Evolutionary conservation across 2,329 filamentous ascomycete species (phyloP).

Genomic region (Cryoendolithus antarcticus): DNA sequence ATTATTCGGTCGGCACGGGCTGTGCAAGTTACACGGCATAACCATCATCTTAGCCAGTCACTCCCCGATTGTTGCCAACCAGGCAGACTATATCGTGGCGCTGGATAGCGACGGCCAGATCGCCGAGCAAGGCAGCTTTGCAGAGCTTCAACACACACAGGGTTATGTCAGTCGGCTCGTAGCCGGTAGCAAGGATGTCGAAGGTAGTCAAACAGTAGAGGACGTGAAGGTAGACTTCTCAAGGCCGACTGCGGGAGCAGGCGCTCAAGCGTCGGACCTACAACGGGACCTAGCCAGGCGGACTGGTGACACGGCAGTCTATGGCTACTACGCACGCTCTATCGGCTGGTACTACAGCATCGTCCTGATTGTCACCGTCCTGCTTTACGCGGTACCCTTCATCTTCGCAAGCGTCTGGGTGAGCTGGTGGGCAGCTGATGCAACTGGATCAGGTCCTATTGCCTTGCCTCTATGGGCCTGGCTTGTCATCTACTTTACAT

Average conservation of each 20-base stretch:
- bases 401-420: slow-evolving; percentile 34
- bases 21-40: slow-evolving; percentile 28
- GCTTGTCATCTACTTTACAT: slow-evolving; percentile 7
- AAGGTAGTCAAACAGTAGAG: too few relatives aligned
- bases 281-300: slow-evolving; percentile 11
- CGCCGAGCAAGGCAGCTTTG: slow-evolving; percentile 25
- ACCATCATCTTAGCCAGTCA: slow-evolving; percentile 30
- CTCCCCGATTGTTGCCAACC: slow-evolving; percentile 13
- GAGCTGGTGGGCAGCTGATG: slow-evolving; percentile 35
- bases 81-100: slow-evolving; percentile 31
- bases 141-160: slow-evolving; percentile 9
- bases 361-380: slow-evolving; percentile 15
- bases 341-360: slow-evolving; percentile 18
- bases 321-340: slow-evolving; percentile 15
- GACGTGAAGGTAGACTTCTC: too few relatives aligned
- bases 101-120: slow-evolving; percentile 19
- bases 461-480: slow-evolving; percentile 7
- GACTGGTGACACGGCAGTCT: slow-evolving; percentile 31
- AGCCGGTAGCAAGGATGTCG: too few relatives aligned
- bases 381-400: slow-evolving; percentile 26
- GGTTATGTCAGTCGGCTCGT: slow-evolving; percentile 18
- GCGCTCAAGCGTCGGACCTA: neutral
- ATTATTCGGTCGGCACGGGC: slow-evolving; percentile 33
- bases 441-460: slow-evolving; percentile 1
- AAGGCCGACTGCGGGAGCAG: too few relatives aligned